A percentile compares a stretch with the other conserved stretches of the same genome.
Evolutionary conservation across 345 rosid genomes (phyloP).

Genomic region (Salix purpurea): DNA sequence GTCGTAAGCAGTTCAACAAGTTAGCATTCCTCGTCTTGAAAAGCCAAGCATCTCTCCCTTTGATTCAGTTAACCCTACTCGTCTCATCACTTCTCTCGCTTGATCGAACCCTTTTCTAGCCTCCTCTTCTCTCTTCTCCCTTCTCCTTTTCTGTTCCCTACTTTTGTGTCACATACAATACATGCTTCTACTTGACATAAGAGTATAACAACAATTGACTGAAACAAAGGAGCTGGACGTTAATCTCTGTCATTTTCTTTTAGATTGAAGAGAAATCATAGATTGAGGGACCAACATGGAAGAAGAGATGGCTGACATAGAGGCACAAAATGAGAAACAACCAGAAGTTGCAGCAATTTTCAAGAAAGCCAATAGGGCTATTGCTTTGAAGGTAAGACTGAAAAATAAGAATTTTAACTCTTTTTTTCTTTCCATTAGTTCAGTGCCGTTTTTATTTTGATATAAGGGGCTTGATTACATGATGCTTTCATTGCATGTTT

Average conservation of each 20-base stretch:
- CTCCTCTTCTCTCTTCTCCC: neutral
- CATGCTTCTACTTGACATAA: neutral
- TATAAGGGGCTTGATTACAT: neutral
- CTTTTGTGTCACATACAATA: neutral
- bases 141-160: neutral
- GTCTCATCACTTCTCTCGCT: neutral
- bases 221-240: neutral
- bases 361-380: conserved; percentile 30
- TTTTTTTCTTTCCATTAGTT: neutral
- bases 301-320: conserved; percentile 20
- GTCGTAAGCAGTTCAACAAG: neutral
- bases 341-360: conserved; percentile 25
- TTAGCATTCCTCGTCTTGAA: neutral
- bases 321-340: conserved; percentile 16
- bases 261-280: neutral
- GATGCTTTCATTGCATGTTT: neutral
- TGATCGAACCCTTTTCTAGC: neutral
- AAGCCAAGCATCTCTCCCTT: neutral
- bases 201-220: neutral
- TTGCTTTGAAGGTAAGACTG: conserved; percentile 37
- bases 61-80: neutral
- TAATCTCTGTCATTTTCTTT: neutral
- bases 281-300: neutral
- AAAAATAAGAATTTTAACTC: neutral
- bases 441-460: neutral